Evolutionary conservation across 2,329 filamentous ascomycete genomes (phyloP), one percentile per base, ranked within the genome.

Genomic region (Coniella lustricola): DNA sequence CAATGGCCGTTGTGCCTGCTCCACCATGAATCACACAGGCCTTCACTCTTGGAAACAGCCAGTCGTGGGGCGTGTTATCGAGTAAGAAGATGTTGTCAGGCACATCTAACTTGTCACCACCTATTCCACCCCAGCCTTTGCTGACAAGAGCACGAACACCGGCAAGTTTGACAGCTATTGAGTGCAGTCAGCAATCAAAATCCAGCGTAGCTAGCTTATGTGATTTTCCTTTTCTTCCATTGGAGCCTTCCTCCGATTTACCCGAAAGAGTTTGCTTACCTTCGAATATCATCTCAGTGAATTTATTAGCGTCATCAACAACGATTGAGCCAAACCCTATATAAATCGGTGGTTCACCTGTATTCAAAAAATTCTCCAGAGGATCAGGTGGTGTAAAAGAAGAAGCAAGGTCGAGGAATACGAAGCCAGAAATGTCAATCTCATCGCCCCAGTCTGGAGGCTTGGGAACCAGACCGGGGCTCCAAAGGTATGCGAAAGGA

Each of bases 281-380:
- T 38, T 85, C 73, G 50, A 88, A 85, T 25, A 90, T 85, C 69
- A 87, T 77, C 20, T 79, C 63, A 0, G 85, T 89, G 54, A 89
- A 84, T 2, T 64, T 66, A 41, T 86, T 75, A 0, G 84, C 77
- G 56, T 89, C 80, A 46, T 89, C 84, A 1, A 89, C 81, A 0
- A 89, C 84, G 49, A 89, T 88, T 0, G 79, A 84, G 0, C 85
- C 85, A 54, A 89, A 89, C 0, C 85, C 85, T 43, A 89, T 87
- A 54, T 89, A 89, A 1, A 89, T 70, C 0, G 84, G 84, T 3
- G 72, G 67, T 1, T 79, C 73, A 1, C 77, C 80, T 4, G 65
- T 69, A 17, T 38, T 67, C 5, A 86, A 62, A 47, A 86, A 87
- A 7, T 70, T 61, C 2, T 67, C 64, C 0, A 87, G 67, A 0